Conservation (phyloP, 768 basidiomycete species). For the Kwoniella mangroviensis region DNA sequence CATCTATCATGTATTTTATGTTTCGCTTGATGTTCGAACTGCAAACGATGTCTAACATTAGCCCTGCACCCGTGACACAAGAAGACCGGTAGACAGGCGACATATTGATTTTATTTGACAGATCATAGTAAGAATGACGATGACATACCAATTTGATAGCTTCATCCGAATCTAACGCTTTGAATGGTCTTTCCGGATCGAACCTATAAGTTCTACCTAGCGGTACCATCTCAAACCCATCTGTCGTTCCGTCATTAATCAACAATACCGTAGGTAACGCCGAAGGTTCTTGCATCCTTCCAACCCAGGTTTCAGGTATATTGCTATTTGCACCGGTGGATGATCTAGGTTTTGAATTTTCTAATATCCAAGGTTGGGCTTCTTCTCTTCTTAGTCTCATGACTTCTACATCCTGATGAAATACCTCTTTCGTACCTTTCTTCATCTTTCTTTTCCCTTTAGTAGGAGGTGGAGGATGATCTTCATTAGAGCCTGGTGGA, state of each 20-base stretch:
- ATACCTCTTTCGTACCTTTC: constrained; percentile 45
- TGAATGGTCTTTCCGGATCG: constrained; percentile 50
- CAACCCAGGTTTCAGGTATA: constrained; percentile 49
- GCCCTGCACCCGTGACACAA: no score
- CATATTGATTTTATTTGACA: no score
- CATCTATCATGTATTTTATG: constrained; percentile 48
- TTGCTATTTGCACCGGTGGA: constrained; percentile 9
- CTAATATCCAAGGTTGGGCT: constrained; percentile 47
- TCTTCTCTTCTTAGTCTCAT: constrained; percentile 48
- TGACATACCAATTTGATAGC: constrained; percentile 45
- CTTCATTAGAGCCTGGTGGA: constrained; percentile 11
- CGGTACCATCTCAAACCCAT: constrained; percentile 46
- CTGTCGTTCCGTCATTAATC: constrained; percentile 43
- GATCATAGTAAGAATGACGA: no score
- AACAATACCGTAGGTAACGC: constrained; percentile 44
- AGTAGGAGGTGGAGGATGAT: neutral
- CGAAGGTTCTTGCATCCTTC: constrained; percentile 42
- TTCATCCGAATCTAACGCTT: constrained; percentile 45
- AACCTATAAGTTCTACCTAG: constrained; percentile 48
- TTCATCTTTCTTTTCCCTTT: constrained; percentile 20
- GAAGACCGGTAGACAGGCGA: no score
- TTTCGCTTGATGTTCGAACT: constrained; percentile 50
- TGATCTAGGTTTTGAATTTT: constrained; percentile 31
- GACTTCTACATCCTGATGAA: constrained; percentile 46
- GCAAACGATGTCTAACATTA: neutral